Conservation (phyloP, 2,329 filamentous ascomycete genomes). For the Neopestalotiopsis clavispora region DNA sequence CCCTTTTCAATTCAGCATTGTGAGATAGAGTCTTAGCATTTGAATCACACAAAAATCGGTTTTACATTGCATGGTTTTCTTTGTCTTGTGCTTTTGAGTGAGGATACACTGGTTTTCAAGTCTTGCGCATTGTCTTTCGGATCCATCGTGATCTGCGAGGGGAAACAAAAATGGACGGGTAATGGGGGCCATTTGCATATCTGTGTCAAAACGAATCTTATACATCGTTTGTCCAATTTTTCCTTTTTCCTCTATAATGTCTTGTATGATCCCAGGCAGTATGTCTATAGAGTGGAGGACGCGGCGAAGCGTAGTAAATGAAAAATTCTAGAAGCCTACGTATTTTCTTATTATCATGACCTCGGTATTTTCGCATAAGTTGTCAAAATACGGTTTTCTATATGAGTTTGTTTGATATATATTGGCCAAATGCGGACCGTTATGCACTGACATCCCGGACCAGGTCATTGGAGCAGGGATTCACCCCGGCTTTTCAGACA, state of each 20-base stretch:
- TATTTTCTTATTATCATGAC: neutral
- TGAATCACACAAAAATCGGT: neutral
- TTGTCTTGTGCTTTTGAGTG: neutral
- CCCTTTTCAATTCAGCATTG: neutral
- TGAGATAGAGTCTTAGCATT: neutral
- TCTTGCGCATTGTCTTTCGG: neutral
- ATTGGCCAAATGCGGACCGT: neutral
- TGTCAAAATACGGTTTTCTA: neutral
- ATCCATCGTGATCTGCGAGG: neutral
- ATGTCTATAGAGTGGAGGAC: slow-evolving; percentile 8
- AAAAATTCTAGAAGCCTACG: neutral
- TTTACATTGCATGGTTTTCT: neutral
- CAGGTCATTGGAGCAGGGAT: neutral
- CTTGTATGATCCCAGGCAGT: neutral
- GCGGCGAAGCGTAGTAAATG: neutral
- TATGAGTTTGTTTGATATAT: neutral
- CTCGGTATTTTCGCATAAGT: neutral
- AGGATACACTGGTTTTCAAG: neutral
- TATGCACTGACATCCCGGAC: neutral
- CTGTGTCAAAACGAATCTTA: neutral
- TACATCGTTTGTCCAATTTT: neutral
- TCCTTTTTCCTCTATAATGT: neutral
- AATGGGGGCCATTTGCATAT: neutral
- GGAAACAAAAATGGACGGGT: neutral
- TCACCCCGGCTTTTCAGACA: neutral